A percentile compares a stretch with the other conserved stretches of the same genome.
These are phyloP conservation scores for Wickerhamiella pararugosa DNA, from an alignment of 1,139 yeast species.

Conservation along the genomic window DNA sequence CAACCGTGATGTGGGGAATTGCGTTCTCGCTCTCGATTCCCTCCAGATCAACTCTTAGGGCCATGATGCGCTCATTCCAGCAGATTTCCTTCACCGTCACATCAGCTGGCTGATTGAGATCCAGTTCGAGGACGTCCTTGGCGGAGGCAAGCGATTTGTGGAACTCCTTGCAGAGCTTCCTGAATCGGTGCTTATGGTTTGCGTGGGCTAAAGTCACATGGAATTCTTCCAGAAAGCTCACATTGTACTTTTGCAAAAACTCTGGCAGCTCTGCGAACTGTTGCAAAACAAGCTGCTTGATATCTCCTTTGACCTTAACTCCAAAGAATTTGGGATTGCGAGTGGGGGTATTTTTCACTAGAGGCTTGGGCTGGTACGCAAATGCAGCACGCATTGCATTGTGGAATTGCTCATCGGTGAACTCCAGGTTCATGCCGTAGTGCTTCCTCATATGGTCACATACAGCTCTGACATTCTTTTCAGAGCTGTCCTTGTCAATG, in stretches of 20 bases:
- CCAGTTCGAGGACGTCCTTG: constrained; percentile 10
- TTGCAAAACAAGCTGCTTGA: constrained; percentile 13
- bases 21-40: constrained; percentile 30
- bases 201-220: constrained; percentile 70
- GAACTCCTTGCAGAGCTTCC: constrained; percentile 24
- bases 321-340: constrained; percentile 12
- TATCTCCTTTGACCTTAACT: constrained; percentile 9
- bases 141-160: constrained; percentile 17
- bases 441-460: constrained; percentile 5
- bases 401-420: constrained; percentile 15
- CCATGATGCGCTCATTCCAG: constrained; percentile 40
- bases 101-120: constrained; percentile 24
- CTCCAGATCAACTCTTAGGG: constrained; percentile 37
- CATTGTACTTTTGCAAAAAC: constrained; percentile 22
- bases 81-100: constrained; percentile 33
- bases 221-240: constrained; percentile 40
- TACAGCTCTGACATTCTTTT: constrained; percentile 36
- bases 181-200: constrained; percentile 12
- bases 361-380: constrained; percentile 19
- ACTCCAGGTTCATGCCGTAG: constrained; percentile 6
- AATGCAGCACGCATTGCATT: constrained; percentile 19
- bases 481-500: constrained; percentile 35
- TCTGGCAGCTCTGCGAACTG: constrained; percentile 14
- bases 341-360: constrained; percentile 11
- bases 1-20: constrained; percentile 63